These are phyloP conservation scores for Dictyostelium discoideum DNA, from an alignment of 78 protist genomes.

Conservation along the genomic window dicty_2.7 NC_007091.3:1856501-1857000, in stretches of 20 bases:
- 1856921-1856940: background rate
- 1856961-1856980: background rate
- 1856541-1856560: background rate
- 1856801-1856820: background rate
- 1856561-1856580: background rate
- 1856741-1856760: background rate
- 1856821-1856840: background rate
- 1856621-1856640: background rate
- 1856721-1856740: background rate
- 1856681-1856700: background rate
- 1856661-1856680: background rate
- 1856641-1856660: background rate
- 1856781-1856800: background rate
- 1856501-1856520: background rate
- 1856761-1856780: background rate
- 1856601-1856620: background rate
- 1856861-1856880: background rate
- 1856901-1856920: background rate
- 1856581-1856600: background rate
- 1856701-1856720: background rate
- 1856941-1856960: background rate
- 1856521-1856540: background rate
- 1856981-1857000: background rate
- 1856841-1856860: background rate
- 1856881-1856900: background rate